Evolutionary conservation across 441 rosid species (phyloP).

Genomic region (Euphorbia corollata): DNA sequence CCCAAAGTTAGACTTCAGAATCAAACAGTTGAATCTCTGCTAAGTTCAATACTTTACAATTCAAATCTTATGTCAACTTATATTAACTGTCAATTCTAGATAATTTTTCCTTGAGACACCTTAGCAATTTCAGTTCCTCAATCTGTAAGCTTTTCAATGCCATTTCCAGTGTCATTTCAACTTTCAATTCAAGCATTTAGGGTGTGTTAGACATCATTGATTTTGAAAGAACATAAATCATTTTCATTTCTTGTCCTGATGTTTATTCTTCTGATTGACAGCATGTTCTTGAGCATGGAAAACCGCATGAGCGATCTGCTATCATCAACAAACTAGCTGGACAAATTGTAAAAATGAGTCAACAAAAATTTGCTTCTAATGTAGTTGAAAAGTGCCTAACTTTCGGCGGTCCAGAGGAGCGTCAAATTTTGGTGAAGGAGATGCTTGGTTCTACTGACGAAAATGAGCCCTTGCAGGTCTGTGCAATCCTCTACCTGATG

Average conservation of each 20-base stretch:
- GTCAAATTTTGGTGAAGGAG: constrained; percentile 67
- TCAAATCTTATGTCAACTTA: neutral
- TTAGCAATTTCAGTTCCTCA: neutral
- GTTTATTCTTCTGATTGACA: constrained; percentile 27
- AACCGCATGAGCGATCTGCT: constrained; percentile 63
- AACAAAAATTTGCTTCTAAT: constrained; percentile 92
- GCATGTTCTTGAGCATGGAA: constrained; percentile 90
- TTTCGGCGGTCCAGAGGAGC: constrained; percentile 76
- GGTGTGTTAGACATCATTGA: neutral
- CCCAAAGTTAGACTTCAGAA: too few relatives aligned
- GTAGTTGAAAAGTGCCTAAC: constrained; percentile 87
- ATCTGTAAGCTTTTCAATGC: neutral
- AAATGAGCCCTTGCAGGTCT: constrained; percentile 91
- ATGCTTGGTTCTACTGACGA: constrained; percentile 88
- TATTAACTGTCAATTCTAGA: neutral
- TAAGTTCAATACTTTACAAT: neutral
- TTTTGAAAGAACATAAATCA: too few relatives aligned
- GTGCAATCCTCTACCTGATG: constrained; percentile 14
- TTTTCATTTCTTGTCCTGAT: neutral
- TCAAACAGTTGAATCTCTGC: neutral
- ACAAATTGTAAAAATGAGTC: constrained; percentile 91
- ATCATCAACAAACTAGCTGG: constrained; percentile 74
- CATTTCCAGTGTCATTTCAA: neutral
- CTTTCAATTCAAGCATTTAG: neutral
- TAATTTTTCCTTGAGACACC: neutral